These are phyloP conservation scores for Cubamyces lactineus DNA, from an alignment of 768 basidiomycete species.

Conservation along the genomic window DNA sequence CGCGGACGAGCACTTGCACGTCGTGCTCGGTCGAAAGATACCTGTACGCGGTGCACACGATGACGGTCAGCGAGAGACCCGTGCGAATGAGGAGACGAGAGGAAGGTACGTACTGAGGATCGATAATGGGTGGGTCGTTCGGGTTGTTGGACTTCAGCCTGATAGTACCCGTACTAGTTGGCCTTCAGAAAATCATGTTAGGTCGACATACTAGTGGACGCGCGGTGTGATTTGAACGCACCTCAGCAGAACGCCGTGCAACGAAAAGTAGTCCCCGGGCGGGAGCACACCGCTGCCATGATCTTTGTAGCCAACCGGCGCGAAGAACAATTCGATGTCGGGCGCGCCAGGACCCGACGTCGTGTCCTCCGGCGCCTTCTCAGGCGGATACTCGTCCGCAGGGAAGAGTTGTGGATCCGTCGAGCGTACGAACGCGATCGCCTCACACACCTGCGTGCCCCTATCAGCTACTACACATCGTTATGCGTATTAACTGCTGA, in stretches of 20 bases:
- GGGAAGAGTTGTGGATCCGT: conserved; percentile 52
- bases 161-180: conserved; percentile 47
- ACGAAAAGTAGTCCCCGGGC: conserved; percentile 26
- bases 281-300: conserved; percentile 20
- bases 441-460: conserved; percentile 41
- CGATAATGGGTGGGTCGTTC: conserved; percentile 45
- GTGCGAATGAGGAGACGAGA: neutral
- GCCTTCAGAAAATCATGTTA: conserved; percentile 34
- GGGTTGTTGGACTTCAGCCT: conserved; percentile 45
- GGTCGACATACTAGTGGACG: neutral
- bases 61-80: conserved; percentile 19
- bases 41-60: conserved; percentile 29
- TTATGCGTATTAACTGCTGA: neutral
- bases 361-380: conserved; percentile 31
- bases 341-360: conserved; percentile 39
- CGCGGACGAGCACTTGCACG: conserved; percentile 43
- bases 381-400: conserved; percentile 16
- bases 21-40: conserved; percentile 49
- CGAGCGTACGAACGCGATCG: conserved; percentile 56
- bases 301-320: conserved; percentile 31
- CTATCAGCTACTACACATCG: neutral
- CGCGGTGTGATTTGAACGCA: neutral
- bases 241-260: conserved; percentile 38
- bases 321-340: conserved; percentile 39
- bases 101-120: conserved; percentile 42